A percentile compares a stretch with the other conserved stretches of the same genome.
Evolutionary conservation across 2,329 filamentous ascomycete species (phyloP).

Genomic region (Fusarium fracticaudum): DNA sequence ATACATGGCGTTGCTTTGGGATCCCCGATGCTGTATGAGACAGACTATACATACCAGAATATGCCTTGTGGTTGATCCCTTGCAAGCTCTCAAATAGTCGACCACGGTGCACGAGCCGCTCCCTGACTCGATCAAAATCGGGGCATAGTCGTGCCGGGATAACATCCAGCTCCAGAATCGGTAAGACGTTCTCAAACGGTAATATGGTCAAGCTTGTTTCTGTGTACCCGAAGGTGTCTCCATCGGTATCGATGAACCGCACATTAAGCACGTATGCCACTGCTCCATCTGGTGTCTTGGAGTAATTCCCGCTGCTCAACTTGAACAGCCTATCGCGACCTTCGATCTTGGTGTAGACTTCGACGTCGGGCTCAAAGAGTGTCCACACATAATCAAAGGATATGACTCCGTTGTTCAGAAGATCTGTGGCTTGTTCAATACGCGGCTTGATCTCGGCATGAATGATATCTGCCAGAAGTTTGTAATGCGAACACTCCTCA

Average conservation of each 20-base stretch:
- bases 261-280: background rate
- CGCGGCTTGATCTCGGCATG: background rate
- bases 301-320: background rate
- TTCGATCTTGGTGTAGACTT: background rate
- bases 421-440: slow-evolving; percentile 1
- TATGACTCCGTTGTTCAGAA: background rate
- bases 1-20: background rate
- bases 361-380: background rate
- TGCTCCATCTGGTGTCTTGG: background rate
- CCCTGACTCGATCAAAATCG: background rate
- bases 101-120: background rate
- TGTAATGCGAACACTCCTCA: background rate
- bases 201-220: background rate
- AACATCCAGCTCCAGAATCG: background rate
- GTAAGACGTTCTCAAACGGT: background rate
- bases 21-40: background rate
- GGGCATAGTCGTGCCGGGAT: background rate
- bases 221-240: background rate
- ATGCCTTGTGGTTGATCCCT: background rate
- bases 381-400: slow-evolving; percentile 15
- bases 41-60: background rate
- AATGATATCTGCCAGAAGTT: background rate
- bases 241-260: slow-evolving; percentile 9
- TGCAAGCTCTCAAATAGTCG: background rate
- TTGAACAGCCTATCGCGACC: background rate